Evolutionary conservation across 1,139 yeast genomes (phyloP).

Genomic region (Blastobotrys indianensis): DNA sequence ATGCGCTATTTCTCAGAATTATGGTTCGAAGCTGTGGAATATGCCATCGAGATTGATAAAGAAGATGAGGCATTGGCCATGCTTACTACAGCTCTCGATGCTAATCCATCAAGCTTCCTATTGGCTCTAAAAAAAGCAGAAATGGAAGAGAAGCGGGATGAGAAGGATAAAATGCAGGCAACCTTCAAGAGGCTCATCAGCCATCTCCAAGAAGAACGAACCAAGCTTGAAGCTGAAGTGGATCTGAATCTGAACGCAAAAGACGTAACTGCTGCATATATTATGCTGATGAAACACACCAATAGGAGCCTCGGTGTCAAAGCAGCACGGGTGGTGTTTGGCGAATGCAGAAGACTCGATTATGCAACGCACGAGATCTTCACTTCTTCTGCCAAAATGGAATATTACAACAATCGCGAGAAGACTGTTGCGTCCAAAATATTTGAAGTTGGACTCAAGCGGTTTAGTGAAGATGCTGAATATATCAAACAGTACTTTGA

Average conservation of each 20-base stretch:
- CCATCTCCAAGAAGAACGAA: slow-evolving; percentile 28
- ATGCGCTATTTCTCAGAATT: slow-evolving; percentile 73
- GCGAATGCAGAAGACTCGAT: slow-evolving; percentile 65
- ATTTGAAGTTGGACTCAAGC: slow-evolving; percentile 72
- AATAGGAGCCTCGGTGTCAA: slow-evolving; percentile 37
- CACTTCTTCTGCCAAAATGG: slow-evolving; percentile 79
- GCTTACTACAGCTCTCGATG: slow-evolving; percentile 49
- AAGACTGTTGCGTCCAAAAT: slow-evolving; percentile 68
- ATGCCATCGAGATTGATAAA: slow-evolving; percentile 23
- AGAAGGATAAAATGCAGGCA: slow-evolving; percentile 47
- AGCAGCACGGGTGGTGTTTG: slow-evolving; percentile 42
- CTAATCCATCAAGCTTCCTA: slow-evolving; percentile 69
- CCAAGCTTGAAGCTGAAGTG: slow-evolving; percentile 18
- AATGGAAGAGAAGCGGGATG: slow-evolving; percentile 54
- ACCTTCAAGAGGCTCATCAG: slow-evolving; percentile 47
- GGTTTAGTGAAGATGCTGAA: slow-evolving; percentile 46
- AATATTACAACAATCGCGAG: slow-evolving; percentile 56
- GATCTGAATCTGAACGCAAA: slow-evolving; percentile 21
- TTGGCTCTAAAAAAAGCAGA: slow-evolving; percentile 67
- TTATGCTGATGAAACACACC: slow-evolving; percentile 34
- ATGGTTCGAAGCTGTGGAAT: slow-evolving; percentile 68
- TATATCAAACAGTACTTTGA: slow-evolving; percentile 67
- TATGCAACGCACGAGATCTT: slow-evolving; percentile 70
- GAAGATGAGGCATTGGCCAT: slow-evolving; percentile 36
- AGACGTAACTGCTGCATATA: slow-evolving; percentile 33